Conservation (phyloP, 2,329 filamentous ascomycete genomes). For the Hyphodiscus sp. region DNA sequence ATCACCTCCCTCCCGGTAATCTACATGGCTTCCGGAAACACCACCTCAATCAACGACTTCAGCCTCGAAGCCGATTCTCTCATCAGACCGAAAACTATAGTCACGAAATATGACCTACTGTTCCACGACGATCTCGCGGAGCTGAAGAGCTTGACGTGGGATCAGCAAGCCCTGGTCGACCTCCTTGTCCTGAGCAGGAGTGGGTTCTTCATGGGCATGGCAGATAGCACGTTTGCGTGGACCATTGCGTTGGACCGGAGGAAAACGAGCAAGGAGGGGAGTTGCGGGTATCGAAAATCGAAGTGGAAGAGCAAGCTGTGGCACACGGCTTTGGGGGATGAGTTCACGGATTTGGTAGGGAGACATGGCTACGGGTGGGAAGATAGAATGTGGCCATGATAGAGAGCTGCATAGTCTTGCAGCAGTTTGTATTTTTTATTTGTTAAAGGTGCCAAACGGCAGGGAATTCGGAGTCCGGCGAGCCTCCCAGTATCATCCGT, state of each 20-base stretch:
- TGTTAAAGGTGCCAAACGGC: no score
- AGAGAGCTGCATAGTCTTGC: no score
- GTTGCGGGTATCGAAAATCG: constrained; percentile 1
- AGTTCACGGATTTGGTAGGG: background rate
- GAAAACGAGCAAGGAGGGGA: background rate
- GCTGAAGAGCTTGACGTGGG: constrained; percentile 6
- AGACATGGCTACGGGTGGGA: background rate
- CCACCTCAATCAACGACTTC: constrained; percentile 32
- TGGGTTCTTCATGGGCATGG: constrained; percentile 35
- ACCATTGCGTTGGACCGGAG: constrained; percentile 37
- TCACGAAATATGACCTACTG: constrained; percentile 8
- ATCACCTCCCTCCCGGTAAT: constrained; percentile 22
- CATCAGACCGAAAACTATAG: constrained; percentile 27
- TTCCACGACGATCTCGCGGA: background rate
- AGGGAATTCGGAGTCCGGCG: no score
- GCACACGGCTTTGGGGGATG: background rate
- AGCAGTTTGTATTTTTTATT: no score
- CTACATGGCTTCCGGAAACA: constrained; percentile 37
- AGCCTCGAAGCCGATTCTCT: constrained; percentile 26
- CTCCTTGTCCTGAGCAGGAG: constrained; percentile 30
- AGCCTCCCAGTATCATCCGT: no score
- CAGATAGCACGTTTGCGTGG: constrained; percentile 38
- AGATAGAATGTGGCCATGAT: background rate
- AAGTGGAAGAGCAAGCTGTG: background rate
- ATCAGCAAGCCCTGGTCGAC: constrained; percentile 12